Base-by-base conservation (phyloP, 192 early-diverging fungal species). In the Gigaspora rosea region DNA sequence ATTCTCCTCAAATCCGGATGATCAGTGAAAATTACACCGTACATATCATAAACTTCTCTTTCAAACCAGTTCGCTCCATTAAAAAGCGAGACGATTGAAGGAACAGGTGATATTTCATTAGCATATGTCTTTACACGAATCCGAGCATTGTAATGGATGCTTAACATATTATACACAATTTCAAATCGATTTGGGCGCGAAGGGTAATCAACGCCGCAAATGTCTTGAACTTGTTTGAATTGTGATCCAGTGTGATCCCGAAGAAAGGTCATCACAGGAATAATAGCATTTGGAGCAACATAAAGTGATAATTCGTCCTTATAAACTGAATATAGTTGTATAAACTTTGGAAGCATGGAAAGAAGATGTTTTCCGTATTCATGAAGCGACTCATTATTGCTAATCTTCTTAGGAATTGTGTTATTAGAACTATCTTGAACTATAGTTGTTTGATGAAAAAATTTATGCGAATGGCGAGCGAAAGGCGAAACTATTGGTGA, bases 11-110 rank as follows among this genome's bases (percentile, higher is more conserved):
- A 83, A 86, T 99, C 97, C 9, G 97, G 97, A 80, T 99, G 97
- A 57, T 91, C 94, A 0, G 89, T 88, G 80, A 99, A 99, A 84
- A 96, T 96, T 59, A 99, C 90, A 69, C 97, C 97, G 79, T 91
- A 99, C 97, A 99, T 99, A 78, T 99, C 97, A 85, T 93, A 99
- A 27, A 91, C 93, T 83, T 99, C 97, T 82, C 97, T 94, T 85
- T 99, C 97, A 75, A 95, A 92, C 97, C 97, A 99, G 84, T 96
- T 97, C 57, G 95, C 96, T 50, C 91, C 88, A 73, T 84, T 89
- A 85, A 88, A 96, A 20, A 97, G 66, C 58, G 89, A 86, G 8
- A 93, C 91, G 49, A 94, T 81, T 4, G 95, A 96, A 9, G 96
- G 96, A 10, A 99, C 96, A 15, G 96, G 92, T 20, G 91, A 89